Base-by-base conservation (phyloP, 306 rosid genomes). In the Prunus mira region DNA sequence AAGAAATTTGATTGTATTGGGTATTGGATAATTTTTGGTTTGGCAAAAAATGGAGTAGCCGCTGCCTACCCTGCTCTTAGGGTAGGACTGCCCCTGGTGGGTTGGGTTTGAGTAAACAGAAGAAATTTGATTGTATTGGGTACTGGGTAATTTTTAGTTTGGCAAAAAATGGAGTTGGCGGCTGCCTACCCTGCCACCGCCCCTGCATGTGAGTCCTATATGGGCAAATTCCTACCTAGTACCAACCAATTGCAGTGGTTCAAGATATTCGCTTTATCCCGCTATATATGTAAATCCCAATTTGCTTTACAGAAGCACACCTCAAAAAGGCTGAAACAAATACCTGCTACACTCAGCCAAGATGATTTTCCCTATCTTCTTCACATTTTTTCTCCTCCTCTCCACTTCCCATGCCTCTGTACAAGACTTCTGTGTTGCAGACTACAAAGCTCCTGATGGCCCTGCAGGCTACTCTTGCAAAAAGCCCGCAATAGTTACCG, bases 381-480 rank as follows among this genome's bases (percentile, higher is more conserved):
- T 83, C 67, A 32, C 78, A 47, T 64, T 76, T 45, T 67, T 71
- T 12, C 69, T 90, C 57, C 61, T 90, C 47, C 63, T 87, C 49
- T 74, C 82, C 47, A 25, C 19, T 71, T 85, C 88, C 71, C 55
- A 82, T 0, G 97, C 96, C 32, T 80, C 90, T 0, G 93, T 89
- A 9, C 78, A 88, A 72, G 97, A 90, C 78, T 92, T 92, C 74
- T 92, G 97, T 0, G 91, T 92, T 7, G 96, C 87, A 1, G 91
- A 92, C 67, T 79, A 30, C 41, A 25, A 74, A 9, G 79, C 51
- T 2, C 87, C 93, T 0, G 87, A 85, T 10, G 75, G 86, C 67
- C 96, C 97, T 0, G 78, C 91, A 28, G 93, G 96, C 12, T 92
- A 78, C 69, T 62, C 95, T 1, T 92, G 97, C 90, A 90, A 88